Evolutionary conservation across 2,329 filamentous ascomycete genomes (phyloP).

Genomic region (Pseudophaeomoniella oleicola): DNA sequence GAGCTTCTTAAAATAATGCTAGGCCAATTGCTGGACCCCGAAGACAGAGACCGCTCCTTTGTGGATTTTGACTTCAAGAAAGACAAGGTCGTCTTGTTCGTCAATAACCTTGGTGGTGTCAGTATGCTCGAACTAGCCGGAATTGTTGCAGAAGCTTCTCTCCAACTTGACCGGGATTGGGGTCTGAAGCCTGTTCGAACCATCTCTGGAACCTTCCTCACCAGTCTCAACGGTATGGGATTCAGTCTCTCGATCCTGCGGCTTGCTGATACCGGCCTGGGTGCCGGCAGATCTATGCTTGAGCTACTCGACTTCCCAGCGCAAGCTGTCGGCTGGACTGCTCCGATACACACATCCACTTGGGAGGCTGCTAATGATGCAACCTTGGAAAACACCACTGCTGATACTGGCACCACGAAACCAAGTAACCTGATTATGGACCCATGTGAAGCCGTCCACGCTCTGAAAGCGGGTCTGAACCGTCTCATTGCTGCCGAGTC

Average conservation of each 20-base stretch:
- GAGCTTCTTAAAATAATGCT: conserved; percentile 48
- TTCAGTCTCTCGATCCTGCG: conserved; percentile 56
- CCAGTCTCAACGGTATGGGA: conserved; percentile 55
- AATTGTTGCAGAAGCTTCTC: conserved; percentile 51
- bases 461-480: conserved; percentile 40
- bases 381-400: conserved; percentile 25
- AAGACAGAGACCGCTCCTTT: conserved; percentile 50
- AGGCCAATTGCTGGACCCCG: conserved; percentile 45
- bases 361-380: conserved; percentile 38
- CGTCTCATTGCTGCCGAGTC: conserved; percentile 49
- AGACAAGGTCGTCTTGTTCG: conserved; percentile 48
- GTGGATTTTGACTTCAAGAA: conserved; percentile 35
- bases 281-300: conserved; percentile 39
- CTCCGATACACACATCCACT: conserved; percentile 42
- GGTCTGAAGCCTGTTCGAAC: conserved; percentile 47
- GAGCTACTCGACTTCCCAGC: conserved; percentile 53
- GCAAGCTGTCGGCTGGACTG: conserved; percentile 53
- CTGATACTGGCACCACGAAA: conserved; percentile 27
- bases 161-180: conserved; percentile 43
- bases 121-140: conserved; percentile 52
- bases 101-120: conserved; percentile 58
- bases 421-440: conserved; percentile 42
- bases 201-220: conserved; percentile 55
- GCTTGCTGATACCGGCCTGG: conserved; percentile 43
- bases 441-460: conserved; percentile 32